Conservation (phyloP, 768 basidiomycete species). For the Flagelloscypha sp. region DNA sequence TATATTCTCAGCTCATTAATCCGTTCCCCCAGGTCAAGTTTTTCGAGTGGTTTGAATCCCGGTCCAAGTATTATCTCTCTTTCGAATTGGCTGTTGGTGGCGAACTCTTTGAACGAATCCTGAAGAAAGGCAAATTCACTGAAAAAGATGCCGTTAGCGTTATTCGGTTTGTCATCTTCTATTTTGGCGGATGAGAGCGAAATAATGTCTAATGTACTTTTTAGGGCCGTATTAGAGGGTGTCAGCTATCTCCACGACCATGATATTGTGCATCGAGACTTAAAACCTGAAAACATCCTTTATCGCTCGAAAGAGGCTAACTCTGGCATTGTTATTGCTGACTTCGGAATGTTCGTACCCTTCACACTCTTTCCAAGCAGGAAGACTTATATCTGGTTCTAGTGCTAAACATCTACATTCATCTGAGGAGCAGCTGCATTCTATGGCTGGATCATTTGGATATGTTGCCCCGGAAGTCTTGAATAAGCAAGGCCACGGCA, state of each 20-base stretch:
- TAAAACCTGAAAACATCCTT: constrained; percentile 95
- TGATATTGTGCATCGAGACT: constrained; percentile 92
- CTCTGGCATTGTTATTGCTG: constrained; percentile 90
- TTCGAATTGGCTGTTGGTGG: constrained; percentile 94
- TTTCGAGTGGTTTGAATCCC: constrained; percentile 93
- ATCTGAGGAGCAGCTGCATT: constrained; percentile 59
- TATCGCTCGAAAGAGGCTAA: constrained; percentile 70
- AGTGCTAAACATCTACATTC: constrained; percentile 80
- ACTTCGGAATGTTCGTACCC: constrained; percentile 84
- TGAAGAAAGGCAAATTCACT: constrained; percentile 83
- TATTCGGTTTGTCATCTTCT: constrained; percentile 42
- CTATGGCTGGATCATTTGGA: constrained; percentile 75
- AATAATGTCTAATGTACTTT: not conserved
- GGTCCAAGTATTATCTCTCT: constrained; percentile 89
- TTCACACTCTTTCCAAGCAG: not conserved
- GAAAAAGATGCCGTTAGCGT: constrained; percentile 84
- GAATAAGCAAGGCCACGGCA: constrained; percentile 76
- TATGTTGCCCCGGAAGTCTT: constrained; percentile 91
- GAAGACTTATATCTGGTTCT: not conserved
- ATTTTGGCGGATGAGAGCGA: not conserved
- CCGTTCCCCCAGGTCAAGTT: constrained; percentile 67
- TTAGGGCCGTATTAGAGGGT: constrained; percentile 73
- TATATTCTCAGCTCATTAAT: not conserved
- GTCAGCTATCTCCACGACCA: constrained; percentile 87
- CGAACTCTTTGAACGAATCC: constrained; percentile 87